Evolutionary conservation across 805 yeast genomes (phyloP), one percentile per base, ranked within the genome.

Genomic region (Nakazawaea peltata): DNA sequence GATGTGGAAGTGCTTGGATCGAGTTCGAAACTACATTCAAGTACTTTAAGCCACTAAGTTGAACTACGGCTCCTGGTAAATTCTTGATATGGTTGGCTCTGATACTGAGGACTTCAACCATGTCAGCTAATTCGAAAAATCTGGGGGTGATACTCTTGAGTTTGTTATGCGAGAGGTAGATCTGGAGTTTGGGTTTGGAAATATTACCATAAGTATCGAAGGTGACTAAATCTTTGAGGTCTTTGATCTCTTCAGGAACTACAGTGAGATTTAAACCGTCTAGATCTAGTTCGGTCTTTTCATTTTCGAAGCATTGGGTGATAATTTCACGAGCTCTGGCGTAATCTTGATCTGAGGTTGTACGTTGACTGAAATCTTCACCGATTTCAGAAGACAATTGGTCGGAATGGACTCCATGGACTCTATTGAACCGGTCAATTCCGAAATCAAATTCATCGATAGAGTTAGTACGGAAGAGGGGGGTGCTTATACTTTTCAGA

Each of bases 201-300:
- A 64, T 49, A 0, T 61, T 63, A 8, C 45, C 43, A 1, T 46
- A 41, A 4, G 54, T 58, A 42, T 63, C 65, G 37, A 66, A 63
- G 6, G 69, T 50, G n/a, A 74, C 76, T 44, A 74, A 51, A 36
- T 74, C 64, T 44, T 71, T 65, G 42, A 77, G 55, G 47, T 77
- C 84, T 33, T 65, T 66, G 19, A 77, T 61, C 42, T 74, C 79
- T 34, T 71, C 74, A 1, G 84, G 82, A 3, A 77, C 50, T 5
- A 65, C 65, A 9, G 54, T 57, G 26, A 77, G 52, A 0, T 61
- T 65, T 51, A 74, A 47, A 12, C 63, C 53, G 34, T 74, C 80
- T 19, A 77, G 45, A 37, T 65, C 53, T 2, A 77, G 56, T n/a
- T 48, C 56, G 1, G 72, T 60, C 7, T 49, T 42, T 5, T 65